phyloP scores from a whole-genome alignment of 257 asterid genomes.

The Phtheirospermum japonicum region DNA sequence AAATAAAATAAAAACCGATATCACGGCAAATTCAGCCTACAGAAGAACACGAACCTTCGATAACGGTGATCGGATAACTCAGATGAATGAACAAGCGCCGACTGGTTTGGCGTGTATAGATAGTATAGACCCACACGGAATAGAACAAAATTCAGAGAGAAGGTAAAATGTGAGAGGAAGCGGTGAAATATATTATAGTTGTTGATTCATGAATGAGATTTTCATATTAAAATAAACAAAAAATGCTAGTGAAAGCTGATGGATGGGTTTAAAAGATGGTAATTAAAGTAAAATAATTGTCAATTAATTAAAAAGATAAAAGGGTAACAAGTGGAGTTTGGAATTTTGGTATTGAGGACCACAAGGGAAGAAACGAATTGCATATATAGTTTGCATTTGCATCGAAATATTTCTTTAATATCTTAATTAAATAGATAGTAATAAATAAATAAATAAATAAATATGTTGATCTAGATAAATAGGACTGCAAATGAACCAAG shows the following conservation, averaged over 20 bases:
- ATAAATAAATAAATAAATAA: too few relatives aligned
- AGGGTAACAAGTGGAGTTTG: constrained; percentile 25
- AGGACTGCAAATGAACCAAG: too few relatives aligned
- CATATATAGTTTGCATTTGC: too few relatives aligned
- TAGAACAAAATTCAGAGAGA: constrained; percentile 7
- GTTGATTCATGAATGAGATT: constrained; percentile 31
- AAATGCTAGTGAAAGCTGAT: too few relatives aligned
- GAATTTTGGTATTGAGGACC: constrained; percentile 29
- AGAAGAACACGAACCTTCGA: constrained; percentile 16
- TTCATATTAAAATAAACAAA: constrained; percentile 3
- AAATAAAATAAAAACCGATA: background rate
- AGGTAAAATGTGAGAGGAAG: constrained; percentile 17
- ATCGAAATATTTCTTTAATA: too few relatives aligned
- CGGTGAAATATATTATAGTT: constrained; percentile 29
- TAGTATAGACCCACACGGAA: constrained; percentile 22
- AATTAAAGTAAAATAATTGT: background rate
- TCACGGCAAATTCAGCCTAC: background rate
- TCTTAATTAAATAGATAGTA: too few relatives aligned
- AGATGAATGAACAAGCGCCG: constrained; percentile 32
- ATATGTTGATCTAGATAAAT: too few relatives aligned
- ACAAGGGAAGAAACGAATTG: constrained; percentile 23
- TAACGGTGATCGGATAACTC: constrained; percentile 31
- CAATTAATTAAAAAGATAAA: background rate
- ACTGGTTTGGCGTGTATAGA: constrained; percentile 16
- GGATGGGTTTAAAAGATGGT: constrained; percentile 2